Base-by-base conservation (phyloP, 1,284 basidiomycete genomes). In the Fomitopsis schrenkii region DNA sequence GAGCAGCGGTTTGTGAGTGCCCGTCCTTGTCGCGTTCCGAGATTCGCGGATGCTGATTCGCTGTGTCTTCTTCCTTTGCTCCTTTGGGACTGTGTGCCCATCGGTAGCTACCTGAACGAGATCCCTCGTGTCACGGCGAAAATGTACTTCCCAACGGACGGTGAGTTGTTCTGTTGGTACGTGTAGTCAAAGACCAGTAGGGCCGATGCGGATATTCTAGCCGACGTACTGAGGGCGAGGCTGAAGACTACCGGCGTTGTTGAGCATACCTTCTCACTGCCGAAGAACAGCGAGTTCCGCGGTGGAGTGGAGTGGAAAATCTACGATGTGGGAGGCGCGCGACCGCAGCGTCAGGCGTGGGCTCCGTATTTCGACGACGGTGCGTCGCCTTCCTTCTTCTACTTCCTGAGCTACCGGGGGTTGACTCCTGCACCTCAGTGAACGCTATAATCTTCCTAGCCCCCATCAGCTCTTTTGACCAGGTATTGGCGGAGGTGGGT, bases 391-490 rank as follows among this genome's bases (percentile, higher is more conserved):
- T 30, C 28, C 22, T 33, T 55, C 41, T 26, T 28, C 56, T 40
- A 40, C 36, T 54, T 14, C 19, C 17, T 33, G 35, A 22, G 41
- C 28, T 50, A 33, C 10, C 48, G n/a, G 57, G 30, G 42, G 33
- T 33, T 42, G 58, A 63, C 8, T 58, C 38, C 50, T 14, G 42
- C 15, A 6, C n/a, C 30, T 64, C 68, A 91, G 90, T 91, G 40
- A 88, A 91, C 70, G 89, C 89, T 45, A 90, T 93, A 69, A 93
- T 93, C 62, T 93, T 93, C 75, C 81, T 93, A 60, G 90, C 88
- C 44, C 90, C 91, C 30, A 91, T 93, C 62, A 92, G 90, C 48
- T 88, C 87, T 28, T 93, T 93, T 68, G 91, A 93, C 76, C 90
- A 93, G 76, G 83, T 89, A 48, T 80, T 93, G 58, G 77, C 82